Conservation (phyloP, 257 asterid genomes). For the Solanum habrochaites region DNA sequence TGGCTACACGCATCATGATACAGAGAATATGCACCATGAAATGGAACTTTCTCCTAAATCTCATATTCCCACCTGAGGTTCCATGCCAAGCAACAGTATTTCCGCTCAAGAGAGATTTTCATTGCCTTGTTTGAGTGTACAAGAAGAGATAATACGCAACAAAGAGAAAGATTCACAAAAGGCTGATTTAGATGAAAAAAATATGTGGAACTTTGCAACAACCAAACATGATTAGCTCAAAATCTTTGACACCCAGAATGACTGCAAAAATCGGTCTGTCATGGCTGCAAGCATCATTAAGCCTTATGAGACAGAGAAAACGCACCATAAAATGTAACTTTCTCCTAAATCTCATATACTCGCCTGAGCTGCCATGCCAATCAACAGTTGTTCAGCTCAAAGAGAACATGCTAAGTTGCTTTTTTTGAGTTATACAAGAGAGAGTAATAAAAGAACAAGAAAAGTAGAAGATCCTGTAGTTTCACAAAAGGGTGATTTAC, state of each 20-base stretch:
- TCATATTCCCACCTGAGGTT: neutral
- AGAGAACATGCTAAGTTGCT: too few relatives aligned
- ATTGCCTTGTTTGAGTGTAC: neutral
- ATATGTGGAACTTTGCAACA: neutral
- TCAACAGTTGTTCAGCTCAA: neutral
- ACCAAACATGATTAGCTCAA: neutral
- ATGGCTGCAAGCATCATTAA: neutral
- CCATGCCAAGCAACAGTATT: neutral
- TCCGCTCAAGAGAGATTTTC: neutral
- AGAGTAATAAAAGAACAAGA: too few relatives aligned
- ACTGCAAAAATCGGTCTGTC: too few relatives aligned
- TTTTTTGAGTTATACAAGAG: neutral
- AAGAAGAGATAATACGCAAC: too few relatives aligned
- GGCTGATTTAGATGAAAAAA: too few relatives aligned
- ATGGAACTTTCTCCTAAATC: neutral
- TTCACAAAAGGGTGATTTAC: neutral
- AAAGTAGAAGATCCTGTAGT: neutral
- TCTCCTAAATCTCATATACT: neutral
- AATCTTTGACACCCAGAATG: neutral
- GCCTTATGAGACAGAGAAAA: neutral
- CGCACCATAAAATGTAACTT: neutral
- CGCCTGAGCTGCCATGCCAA: neutral
- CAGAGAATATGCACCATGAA: neutral
- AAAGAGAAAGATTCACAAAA: too few relatives aligned
- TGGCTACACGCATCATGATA: neutral